A percentile compares a stretch with the other conserved stretches of the same genome.
These are phyloP conservation scores for Podosphaera aphanis DNA, from an alignment of 2,329 filamentous ascomycete species.

Conservation along the genomic window DNA sequence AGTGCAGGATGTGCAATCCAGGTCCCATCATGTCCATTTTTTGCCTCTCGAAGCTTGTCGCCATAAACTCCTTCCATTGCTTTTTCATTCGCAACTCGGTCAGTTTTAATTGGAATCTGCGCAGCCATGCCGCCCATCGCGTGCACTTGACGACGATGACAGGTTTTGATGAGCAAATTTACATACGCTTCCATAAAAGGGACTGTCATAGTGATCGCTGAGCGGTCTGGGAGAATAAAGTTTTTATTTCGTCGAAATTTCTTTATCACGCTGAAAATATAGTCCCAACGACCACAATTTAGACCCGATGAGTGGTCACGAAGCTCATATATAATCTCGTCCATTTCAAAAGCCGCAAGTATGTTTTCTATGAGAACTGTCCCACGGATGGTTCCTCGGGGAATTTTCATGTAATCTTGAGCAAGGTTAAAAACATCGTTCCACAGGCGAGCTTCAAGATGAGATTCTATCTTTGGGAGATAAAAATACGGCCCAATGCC, in stretches of 20 bases:
- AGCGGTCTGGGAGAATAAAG: slow-evolving; percentile 84
- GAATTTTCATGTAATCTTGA: slow-evolving; percentile 80
- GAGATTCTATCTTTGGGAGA: slow-evolving; percentile 92
- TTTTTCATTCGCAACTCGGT: slow-evolving; percentile 70
- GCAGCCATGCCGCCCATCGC: slow-evolving; percentile 98
- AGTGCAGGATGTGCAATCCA: slow-evolving; percentile 96
- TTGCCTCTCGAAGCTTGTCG: slow-evolving; percentile 89
- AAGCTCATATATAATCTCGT: slow-evolving; percentile 99
- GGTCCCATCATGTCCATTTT: slow-evolving; percentile 82
- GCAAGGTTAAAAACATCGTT: slow-evolving; percentile 93
- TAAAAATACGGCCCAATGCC: slow-evolving; percentile 93
- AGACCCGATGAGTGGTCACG: slow-evolving; percentile 87
- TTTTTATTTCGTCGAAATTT: slow-evolving; percentile 88
- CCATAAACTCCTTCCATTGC: slow-evolving; percentile 84
- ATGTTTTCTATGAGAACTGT: slow-evolving; percentile 98
- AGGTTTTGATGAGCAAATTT: slow-evolving; percentile 92
- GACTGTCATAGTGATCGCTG: slow-evolving; percentile 84
- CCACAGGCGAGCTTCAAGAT: slow-evolving; percentile 91
- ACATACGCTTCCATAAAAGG: slow-evolving; percentile 98
- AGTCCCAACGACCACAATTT: slow-evolving; percentile 98
- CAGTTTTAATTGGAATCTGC: slow-evolving; percentile 95
- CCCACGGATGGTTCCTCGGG: slow-evolving; percentile 73
- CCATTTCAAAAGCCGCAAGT: slow-evolving; percentile 95
- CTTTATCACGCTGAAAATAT: slow-evolving; percentile 99
- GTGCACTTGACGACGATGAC: slow-evolving; percentile 89